A percentile compares a stretch with the other conserved stretches of the same genome.
Conservation (phyloP, 75 land plant genomes). For the Azolla pinnata region DNA sequence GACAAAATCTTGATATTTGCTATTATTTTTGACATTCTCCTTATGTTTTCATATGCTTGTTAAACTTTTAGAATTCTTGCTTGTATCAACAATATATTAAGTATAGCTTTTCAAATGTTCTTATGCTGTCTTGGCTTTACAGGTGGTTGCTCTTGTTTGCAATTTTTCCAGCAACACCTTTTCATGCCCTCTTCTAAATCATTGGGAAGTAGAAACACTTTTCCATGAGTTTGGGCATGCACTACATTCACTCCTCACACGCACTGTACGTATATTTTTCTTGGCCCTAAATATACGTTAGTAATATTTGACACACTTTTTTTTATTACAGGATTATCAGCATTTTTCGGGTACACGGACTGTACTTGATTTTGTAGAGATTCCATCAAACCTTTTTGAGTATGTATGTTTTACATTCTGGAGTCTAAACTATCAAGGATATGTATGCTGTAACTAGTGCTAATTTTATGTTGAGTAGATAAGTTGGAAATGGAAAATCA, state of each 20-base stretch:
- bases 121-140: neutral
- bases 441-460: no score
- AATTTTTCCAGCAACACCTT: conserved; percentile 52
- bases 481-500: no score
- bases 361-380: conserved; percentile 88
- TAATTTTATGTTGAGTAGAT: no score
- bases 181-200: conserved; percentile 45
- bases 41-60: no score
- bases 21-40: no score
- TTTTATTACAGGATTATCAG: conserved; percentile 68
- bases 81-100: no score
- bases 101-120: no score
- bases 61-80: no score
- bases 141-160: conserved; percentile 94
- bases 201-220: conserved; percentile 81
- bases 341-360: conserved; percentile 97
- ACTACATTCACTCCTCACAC: conserved; percentile 86
- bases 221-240: conserved; percentile 99
- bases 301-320: neutral
- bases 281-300: no score
- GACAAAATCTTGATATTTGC: no score
- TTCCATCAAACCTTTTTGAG: conserved; percentile 96
- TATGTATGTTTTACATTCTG: conserved; percentile 41
- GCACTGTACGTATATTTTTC: conserved; percentile 47
- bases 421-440: no score